Base-by-base conservation (phyloP, 2,329 filamentous ascomycete genomes). In the Macrophomina tecta region DNA sequence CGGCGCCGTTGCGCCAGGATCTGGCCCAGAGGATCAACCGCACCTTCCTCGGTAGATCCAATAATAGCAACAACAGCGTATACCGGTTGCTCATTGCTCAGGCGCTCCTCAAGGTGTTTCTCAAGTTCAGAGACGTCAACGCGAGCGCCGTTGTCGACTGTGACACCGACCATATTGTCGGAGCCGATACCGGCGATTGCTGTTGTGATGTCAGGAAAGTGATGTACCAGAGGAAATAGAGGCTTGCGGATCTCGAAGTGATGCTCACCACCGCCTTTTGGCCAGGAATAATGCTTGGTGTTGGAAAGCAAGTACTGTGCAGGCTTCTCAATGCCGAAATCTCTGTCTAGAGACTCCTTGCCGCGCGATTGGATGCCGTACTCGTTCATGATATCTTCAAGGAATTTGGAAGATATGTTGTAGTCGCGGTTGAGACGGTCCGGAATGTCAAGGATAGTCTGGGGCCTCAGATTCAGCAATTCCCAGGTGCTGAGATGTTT, bases 211-310 rank as follows among this genome's bases (percentile, higher is more conserved):
- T 28, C 9, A 67, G 60, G 16, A 2, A 8, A 9, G 12, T 23
- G 23, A 23, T 23, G 23, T 52, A 23, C 0, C 16, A 3, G 34
- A 11, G 16, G 34, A 72, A 38, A 38, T 12, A 38, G 11, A 38
- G 11, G 11, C 11, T 8, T 12, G 36, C 11, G 7, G 11, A 38
- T 38, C 36, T 7, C 36, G 36, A 38, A 38, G 6, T 38, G 11
- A 12, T 38, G 36, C 78, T 69, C 66, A 83, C 82, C 82, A n/a
- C 72, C 79, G 56, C 77, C 77, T 65, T 84, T 84, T 0, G 82
- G 82, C 82, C 82, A 84, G 0, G 81, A 83, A 68, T 84, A 84
- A 68, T 84, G 82, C 0, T 77, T 72, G 1, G 82, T 83, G 9
- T 73, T 79, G n/a, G 75, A 71, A 4, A 83, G 67, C 65, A 82